A percentile compares a stretch with the other conserved stretches of the same genome.
Conservation (phyloP, 2,329 filamentous ascomycete genomes). For the Aspergillus costaricaensis region DNA sequence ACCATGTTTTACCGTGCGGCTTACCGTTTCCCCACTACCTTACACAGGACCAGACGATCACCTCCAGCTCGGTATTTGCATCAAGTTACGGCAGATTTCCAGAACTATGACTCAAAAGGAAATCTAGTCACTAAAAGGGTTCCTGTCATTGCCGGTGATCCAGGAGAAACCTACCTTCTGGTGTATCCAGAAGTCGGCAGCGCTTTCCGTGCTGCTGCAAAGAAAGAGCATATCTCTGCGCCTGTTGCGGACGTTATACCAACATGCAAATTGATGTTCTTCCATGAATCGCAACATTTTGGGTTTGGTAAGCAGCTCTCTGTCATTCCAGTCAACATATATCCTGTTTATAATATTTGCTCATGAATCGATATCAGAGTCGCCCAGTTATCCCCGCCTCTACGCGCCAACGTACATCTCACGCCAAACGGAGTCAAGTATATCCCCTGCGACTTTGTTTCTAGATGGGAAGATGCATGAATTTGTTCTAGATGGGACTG, state of each 20-base stretch:
- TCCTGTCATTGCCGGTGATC: slow-evolving; percentile 24
- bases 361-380: slow-evolving; percentile 17
- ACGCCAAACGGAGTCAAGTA: slow-evolving; percentile 23
- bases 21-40: no score
- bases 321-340: no score
- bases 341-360: slow-evolving; percentile 11
- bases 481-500: slow-evolving; percentile 27
- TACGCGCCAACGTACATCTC: slow-evolving; percentile 23
- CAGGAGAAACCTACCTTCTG: slow-evolving; percentile 27
- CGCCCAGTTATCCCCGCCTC: slow-evolving; percentile 27
- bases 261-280: slow-evolving; percentile 30
- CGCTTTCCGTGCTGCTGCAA: slow-evolving; percentile 23
- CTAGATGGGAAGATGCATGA: slow-evolving; percentile 30
- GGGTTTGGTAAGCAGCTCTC: slow-evolving; percentile 21
- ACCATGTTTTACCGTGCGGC: no score
- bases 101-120: slow-evolving; percentile 22
- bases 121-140: slow-evolving; percentile 22
- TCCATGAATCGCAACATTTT: slow-evolving; percentile 30
- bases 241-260: slow-evolving; percentile 18
- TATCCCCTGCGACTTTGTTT: slow-evolving; percentile 28
- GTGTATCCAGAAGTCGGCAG: slow-evolving; percentile 23
- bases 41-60: no score
- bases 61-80: slow-evolving; percentile 22
- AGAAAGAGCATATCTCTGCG: slow-evolving; percentile 14
- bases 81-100: slow-evolving; percentile 25